phyloP scores from a whole-genome alignment of 2,329 filamentous ascomycete genomes.

The Macroventuria anomochaeta region DNA sequence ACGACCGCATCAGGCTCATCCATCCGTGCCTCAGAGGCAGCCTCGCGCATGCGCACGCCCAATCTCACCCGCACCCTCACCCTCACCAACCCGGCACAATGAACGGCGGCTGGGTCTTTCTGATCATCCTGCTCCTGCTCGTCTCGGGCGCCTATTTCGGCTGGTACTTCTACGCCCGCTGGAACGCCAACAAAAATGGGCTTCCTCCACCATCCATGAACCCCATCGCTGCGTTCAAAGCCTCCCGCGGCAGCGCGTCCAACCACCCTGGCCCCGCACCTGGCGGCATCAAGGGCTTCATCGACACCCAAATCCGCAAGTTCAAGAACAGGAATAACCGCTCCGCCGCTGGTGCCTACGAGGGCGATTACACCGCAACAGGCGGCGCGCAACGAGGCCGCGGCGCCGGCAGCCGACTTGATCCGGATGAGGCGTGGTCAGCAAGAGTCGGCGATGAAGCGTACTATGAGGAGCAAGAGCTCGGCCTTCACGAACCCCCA shows the following conservation, averaged over 20 bases:
- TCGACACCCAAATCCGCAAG: constrained; percentile 69
- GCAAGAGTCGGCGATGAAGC: constrained; percentile 76
- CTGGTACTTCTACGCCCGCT: constrained; percentile 75
- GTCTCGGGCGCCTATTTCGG: constrained; percentile 64
- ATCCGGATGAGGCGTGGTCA: constrained; percentile 89
- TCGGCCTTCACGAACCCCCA: constrained; percentile 61
- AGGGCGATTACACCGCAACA: constrained; percentile 62
- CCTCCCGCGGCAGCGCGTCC: constrained; percentile 37
- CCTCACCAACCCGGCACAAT: constrained; percentile 35
- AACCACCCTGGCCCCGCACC: constrained; percentile 60
- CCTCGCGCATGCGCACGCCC: constrained; percentile 22
- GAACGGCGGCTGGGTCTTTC: constrained; percentile 61
- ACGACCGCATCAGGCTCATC: constrained; percentile 5
- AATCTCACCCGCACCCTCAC: constrained; percentile 15
- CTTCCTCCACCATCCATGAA: constrained; percentile 75
- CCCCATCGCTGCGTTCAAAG: constrained; percentile 74
- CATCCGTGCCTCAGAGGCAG: constrained; percentile 16
- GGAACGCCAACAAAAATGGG: constrained; percentile 75
- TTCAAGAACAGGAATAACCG: constrained; percentile 72
- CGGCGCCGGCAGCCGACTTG: constrained; percentile 65
- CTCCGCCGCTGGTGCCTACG: constrained; percentile 74
- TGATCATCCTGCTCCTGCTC: constrained; percentile 75
- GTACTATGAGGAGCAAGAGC: constrained; percentile 80
- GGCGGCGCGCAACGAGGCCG: constrained; percentile 47
- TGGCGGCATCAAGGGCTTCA: constrained; percentile 73